Evolutionary conservation across 208 protist genomes (phyloP).

Genomic region (Leishmania tarentolae): DNA sequence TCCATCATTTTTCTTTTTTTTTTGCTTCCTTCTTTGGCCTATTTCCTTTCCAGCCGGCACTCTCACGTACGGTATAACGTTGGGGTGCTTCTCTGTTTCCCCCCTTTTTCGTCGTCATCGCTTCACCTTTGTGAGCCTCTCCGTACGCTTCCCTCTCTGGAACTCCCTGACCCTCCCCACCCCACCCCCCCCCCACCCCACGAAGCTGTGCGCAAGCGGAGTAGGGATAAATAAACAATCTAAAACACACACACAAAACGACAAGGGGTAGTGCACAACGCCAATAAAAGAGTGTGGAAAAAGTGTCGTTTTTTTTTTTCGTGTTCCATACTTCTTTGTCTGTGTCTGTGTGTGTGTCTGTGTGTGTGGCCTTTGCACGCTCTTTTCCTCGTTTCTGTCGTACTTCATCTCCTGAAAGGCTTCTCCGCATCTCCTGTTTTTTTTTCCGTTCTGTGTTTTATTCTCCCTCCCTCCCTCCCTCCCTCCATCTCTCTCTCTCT

Average conservation of each 20-base stretch:
- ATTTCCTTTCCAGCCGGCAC: neutral
- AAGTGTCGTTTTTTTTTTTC: neutral
- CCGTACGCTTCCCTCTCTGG: neutral
- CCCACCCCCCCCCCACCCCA: neutral
- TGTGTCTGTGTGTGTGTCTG: neutral
- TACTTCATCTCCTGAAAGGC: neutral
- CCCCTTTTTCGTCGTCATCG: neutral
- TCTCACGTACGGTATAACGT: neutral
- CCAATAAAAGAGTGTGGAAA: neutral
- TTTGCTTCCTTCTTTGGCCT: constrained; percentile 3
- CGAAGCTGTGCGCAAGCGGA: neutral
- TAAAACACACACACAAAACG: neutral
- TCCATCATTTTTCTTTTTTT: neutral
- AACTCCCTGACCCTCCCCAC: too few relatives aligned
- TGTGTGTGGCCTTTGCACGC: constrained; percentile 5
- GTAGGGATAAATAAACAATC: too few relatives aligned
- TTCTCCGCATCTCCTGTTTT: neutral
- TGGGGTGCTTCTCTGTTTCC: neutral
- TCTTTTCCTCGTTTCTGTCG: neutral
- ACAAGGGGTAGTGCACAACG: neutral
- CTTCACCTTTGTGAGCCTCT: neutral
- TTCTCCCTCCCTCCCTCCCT: neutral
- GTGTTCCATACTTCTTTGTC: neutral
- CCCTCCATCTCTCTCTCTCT: neutral
- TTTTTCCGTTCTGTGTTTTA: constrained; percentile 1